A percentile compares a stretch with the other conserved stretches of the same genome.
Evolutionary conservation across 768 basidiomycete species (phyloP).

Genomic region (Boletus insuetus): DNA sequence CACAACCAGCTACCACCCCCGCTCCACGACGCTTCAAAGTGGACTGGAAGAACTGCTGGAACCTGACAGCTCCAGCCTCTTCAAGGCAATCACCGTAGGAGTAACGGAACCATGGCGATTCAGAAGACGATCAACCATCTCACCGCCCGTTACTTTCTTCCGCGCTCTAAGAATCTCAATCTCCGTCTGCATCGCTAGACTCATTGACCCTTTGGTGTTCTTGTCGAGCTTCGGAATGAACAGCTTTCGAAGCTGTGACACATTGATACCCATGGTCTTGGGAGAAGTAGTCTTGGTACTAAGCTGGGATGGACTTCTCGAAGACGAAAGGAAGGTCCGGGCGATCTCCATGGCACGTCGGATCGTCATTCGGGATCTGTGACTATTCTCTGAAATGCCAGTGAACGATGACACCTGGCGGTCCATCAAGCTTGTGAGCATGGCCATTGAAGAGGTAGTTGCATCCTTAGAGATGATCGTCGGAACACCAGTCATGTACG

Average conservation of each 20-base stretch:
- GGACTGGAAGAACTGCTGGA: too few relatives aligned
- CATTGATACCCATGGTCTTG: not conserved
- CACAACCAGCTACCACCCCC: too few relatives aligned
- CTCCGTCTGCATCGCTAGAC: slow-evolving; percentile 1
- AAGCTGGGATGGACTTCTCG: not conserved
- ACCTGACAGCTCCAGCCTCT: too few relatives aligned
- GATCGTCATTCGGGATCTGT: not conserved
- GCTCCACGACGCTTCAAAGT: too few relatives aligned
- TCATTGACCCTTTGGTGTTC: not conserved
- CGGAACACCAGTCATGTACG: not conserved
- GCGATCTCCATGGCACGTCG: not conserved
- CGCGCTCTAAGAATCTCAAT: slow-evolving; percentile 6
- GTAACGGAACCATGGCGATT: too few relatives aligned
- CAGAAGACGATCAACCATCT: not conserved
- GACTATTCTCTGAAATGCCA: not conserved
- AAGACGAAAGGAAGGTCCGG: not conserved
- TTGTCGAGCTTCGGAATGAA: slow-evolving; percentile 7
- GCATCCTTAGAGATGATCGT: slow-evolving; percentile 1
- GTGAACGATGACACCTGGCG: not conserved
- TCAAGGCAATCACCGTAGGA: too few relatives aligned
- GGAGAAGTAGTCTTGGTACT: too few relatives aligned
- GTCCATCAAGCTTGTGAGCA: not conserved
- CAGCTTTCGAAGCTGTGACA: not conserved
- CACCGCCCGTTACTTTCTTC: slow-evolving; percentile 1
- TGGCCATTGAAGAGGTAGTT: not conserved